Evolutionary conservation across 768 basidiomycete species (phyloP).

Genomic region (Infundibulicybe gibba): DNA sequence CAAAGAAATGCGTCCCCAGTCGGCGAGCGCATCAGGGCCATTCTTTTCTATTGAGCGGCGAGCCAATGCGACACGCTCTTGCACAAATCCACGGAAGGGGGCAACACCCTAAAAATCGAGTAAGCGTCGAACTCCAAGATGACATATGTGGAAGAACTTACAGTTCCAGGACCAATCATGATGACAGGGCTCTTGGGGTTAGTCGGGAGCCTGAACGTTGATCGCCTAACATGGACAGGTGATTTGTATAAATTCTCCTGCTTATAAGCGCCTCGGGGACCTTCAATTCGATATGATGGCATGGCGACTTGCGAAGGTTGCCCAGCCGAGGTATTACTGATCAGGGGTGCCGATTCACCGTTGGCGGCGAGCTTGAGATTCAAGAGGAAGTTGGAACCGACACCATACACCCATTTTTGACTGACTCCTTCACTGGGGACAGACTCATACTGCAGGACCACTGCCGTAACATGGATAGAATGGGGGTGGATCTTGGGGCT

Average conservation of each 20-base stretch:
- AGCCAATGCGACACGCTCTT: slow-evolving; percentile 95
- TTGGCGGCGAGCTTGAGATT: slow-evolving; percentile 82
- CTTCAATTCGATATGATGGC: slow-evolving; percentile 84
- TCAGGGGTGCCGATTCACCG: slow-evolving; percentile 48
- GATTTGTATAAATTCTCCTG: slow-evolving; percentile 71
- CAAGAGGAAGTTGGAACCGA: slow-evolving; percentile 93
- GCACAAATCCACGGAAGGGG: slow-evolving; percentile 98
- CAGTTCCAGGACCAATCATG: slow-evolving; percentile 99
- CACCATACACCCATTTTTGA: slow-evolving; percentile 76
- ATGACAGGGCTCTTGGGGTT: slow-evolving; percentile 98
- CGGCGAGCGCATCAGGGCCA: slow-evolving; percentile 85
- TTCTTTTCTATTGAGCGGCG: slow-evolving; percentile 95
- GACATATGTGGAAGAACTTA: slow-evolving; percentile 44
- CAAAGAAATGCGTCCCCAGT: slow-evolving; percentile 93
- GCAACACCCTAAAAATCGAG: slow-evolving; percentile 76
- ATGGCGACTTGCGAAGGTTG: slow-evolving; percentile 33
- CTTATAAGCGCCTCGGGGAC: slow-evolving; percentile 85
- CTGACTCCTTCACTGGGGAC: slow-evolving; percentile 45
- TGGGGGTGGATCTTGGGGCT: slow-evolving; percentile 90
- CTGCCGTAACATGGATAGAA: slow-evolving; percentile 90
- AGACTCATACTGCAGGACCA: slow-evolving; percentile 91
- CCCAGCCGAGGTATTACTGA: slow-evolving; percentile 25
- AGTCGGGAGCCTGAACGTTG: slow-evolving; percentile 95
- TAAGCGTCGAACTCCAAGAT: slow-evolving; percentile 5
- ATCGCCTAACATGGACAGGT: slow-evolving; percentile 92